These are phyloP conservation scores for Teratosphaeria gauchensis DNA, from an alignment of 2,329 filamentous ascomycete genomes.

Conservation along the genomic window DNA sequence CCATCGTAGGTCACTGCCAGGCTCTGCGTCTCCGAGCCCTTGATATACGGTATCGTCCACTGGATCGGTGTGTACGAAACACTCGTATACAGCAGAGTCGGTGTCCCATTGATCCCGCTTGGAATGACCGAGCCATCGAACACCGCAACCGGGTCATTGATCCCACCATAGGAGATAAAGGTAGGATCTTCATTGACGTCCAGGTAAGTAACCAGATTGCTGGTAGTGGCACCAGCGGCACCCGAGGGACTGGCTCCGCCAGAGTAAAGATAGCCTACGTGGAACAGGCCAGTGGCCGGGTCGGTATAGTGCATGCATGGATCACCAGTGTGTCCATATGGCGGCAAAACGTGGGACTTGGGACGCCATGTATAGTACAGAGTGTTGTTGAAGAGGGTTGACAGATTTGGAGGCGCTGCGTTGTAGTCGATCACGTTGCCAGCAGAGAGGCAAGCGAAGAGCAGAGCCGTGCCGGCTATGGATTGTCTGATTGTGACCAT, in stretches of 20 bases:
- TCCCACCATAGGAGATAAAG: conserved; percentile 27
- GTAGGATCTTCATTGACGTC: conserved; percentile 25
- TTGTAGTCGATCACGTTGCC: conserved; percentile 22
- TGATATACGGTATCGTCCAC: conserved; percentile 38
- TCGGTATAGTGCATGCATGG: conserved; percentile 33
- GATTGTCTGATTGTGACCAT: background rate
- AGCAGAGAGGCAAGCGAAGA: background rate
- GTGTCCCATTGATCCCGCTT: conserved; percentile 33
- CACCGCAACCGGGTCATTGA: conserved; percentile 37
- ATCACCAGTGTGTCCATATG: conserved; percentile 32
- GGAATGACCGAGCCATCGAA: conserved; percentile 40
- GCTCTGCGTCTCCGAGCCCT: conserved; percentile 38
- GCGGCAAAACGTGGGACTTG: conserved; percentile 33
- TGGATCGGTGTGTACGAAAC: conserved; percentile 37
- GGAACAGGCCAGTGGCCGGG: conserved; percentile 34
- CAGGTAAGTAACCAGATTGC: conserved; percentile 34
- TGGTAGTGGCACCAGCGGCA: conserved; percentile 28
- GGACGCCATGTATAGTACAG: conserved; percentile 25
- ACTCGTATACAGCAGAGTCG: conserved; percentile 38
- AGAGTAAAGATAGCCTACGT: conserved; percentile 35
- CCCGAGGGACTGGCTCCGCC: conserved; percentile 4
- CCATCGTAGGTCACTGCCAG: conserved; percentile 25
- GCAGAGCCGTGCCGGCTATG: background rate
- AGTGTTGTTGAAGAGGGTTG: conserved; percentile 28
- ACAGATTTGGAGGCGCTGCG: conserved; percentile 30